Evolutionary conservation across 768 basidiomycete genomes (phyloP).

Genomic region (Agaricus sinodeliciosus): DNA sequence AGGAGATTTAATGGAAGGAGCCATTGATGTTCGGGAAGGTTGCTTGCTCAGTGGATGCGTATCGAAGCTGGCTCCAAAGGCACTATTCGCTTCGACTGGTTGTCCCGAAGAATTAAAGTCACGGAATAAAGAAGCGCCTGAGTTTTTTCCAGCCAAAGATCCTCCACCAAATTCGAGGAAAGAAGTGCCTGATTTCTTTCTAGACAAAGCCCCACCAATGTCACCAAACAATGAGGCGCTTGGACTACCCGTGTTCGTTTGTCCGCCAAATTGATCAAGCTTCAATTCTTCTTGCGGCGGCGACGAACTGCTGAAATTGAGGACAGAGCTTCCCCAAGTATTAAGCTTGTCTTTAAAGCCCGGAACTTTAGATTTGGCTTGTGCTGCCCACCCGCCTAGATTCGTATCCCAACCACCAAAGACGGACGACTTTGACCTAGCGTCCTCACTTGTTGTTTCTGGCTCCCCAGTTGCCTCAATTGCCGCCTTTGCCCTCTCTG

Average conservation of each 20-base stretch:
- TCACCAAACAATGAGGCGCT: background rate
- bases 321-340: background rate
- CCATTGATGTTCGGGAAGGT: too few relatives aligned
- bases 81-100: background rate
- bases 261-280: background rate
- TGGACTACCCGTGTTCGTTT: background rate
- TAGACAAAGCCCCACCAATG: background rate
- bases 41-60: too few relatives aligned
- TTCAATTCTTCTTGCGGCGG: background rate
- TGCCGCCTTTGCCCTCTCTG: slow-evolving; percentile 11
- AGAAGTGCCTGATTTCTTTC: background rate
- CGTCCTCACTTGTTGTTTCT: background rate
- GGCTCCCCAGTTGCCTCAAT: slow-evolving; percentile 15
- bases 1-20: background rate
- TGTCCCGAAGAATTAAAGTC: background rate
- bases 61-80: too few relatives aligned
- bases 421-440: slow-evolving; percentile 11
- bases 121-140: background rate
- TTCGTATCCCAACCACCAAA: slow-evolving; percentile 5
- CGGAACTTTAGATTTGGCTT: slow-evolving; percentile 2
- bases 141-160: background rate
- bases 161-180: background rate
- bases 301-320: background rate
- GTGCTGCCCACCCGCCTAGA: slow-evolving; percentile 5
- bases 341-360: background rate